phyloP scores from a whole-genome alignment of 2,329 filamentous ascomycete genomes.

The Lojkania enalia region DNA sequence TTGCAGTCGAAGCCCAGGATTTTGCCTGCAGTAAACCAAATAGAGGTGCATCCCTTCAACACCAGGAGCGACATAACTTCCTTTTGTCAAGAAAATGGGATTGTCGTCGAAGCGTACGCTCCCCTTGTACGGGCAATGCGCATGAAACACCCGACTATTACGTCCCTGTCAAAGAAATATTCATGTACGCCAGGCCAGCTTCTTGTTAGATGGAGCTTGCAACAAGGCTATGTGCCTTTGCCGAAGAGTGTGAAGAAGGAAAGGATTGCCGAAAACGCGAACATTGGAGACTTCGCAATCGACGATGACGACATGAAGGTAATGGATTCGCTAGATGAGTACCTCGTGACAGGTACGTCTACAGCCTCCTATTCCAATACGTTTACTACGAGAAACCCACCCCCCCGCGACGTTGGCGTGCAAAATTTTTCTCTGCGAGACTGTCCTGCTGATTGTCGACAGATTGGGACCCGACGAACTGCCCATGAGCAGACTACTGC shows the following conservation, averaged over 20 bases:
- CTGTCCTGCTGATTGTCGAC: conserved; percentile 4
- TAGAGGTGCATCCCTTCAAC: conserved; percentile 81
- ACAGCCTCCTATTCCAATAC: neutral
- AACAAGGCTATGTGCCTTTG: conserved; percentile 72
- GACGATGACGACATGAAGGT: conserved; percentile 63
- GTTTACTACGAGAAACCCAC: conserved; percentile 1
- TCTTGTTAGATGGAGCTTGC: conserved; percentile 76
- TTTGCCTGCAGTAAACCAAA: conserved; percentile 74
- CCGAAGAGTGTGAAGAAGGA: conserved; percentile 70
- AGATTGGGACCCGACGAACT: conserved; percentile 55
- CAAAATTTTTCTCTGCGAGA: conserved; percentile 2
- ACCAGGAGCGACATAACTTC: conserved; percentile 68
- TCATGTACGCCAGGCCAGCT: conserved; percentile 72
- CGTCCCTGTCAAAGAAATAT: conserved; percentile 67
- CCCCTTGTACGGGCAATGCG: conserved; percentile 72
- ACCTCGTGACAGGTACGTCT: conserved; percentile 62
- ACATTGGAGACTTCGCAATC: conserved; percentile 65
- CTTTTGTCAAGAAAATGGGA: conserved; percentile 67
- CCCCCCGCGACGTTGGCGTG: neutral
- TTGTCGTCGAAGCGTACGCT: conserved; percentile 78
- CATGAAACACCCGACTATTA: conserved; percentile 68
- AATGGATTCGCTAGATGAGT: conserved; percentile 70
- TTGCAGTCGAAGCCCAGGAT: conserved; percentile 65
- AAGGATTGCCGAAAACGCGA: conserved; percentile 67
- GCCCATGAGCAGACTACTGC: conserved; percentile 24